These are phyloP conservation scores for Fusarium pseudonygamai DNA, from an alignment of 2,329 filamentous ascomycete genomes.

Conservation along the genomic window DNA sequence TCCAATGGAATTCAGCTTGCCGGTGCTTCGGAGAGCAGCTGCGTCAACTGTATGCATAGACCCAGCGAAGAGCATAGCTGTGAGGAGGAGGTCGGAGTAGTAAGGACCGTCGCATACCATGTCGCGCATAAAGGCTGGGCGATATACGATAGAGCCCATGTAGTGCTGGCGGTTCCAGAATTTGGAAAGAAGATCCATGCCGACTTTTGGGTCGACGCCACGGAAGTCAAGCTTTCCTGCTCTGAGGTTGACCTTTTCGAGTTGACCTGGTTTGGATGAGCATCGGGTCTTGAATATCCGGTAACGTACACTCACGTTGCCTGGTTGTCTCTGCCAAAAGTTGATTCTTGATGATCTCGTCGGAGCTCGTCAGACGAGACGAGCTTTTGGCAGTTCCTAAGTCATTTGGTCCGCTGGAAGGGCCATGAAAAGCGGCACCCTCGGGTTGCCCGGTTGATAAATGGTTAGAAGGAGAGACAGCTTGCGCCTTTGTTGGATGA, in stretches of 20 bases:
- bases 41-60: not conserved
- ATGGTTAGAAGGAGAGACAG: not conserved
- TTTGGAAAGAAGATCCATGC: slow-evolving; percentile 59
- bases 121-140: slow-evolving; percentile 62
- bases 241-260: slow-evolving; percentile 3
- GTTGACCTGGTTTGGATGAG: not conserved
- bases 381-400: accelerated
- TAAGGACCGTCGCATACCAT: slow-evolving; percentile 65
- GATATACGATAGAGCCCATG: slow-evolving; percentile 55
- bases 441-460: not conserved
- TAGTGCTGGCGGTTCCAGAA: slow-evolving; percentile 66
- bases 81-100: slow-evolving; percentile 65
- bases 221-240: not conserved
- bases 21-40: not conserved
- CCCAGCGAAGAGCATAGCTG: slow-evolving; percentile 60
- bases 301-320: slow-evolving; percentile 35
- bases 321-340: slow-evolving; percentile 29
- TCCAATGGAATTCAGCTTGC: not conserved
- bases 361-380: accelerated
- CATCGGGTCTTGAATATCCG: slow-evolving; percentile 30
- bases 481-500: not conserved
- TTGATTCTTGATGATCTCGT: not conserved
- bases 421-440: slow-evolving; percentile 39
- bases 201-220: slow-evolving; percentile 54
- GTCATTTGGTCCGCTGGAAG: slow-evolving; percentile 33